phyloP scores from a whole-genome alignment of 208 protist species.

The Naegleria fowleri region DNA sequence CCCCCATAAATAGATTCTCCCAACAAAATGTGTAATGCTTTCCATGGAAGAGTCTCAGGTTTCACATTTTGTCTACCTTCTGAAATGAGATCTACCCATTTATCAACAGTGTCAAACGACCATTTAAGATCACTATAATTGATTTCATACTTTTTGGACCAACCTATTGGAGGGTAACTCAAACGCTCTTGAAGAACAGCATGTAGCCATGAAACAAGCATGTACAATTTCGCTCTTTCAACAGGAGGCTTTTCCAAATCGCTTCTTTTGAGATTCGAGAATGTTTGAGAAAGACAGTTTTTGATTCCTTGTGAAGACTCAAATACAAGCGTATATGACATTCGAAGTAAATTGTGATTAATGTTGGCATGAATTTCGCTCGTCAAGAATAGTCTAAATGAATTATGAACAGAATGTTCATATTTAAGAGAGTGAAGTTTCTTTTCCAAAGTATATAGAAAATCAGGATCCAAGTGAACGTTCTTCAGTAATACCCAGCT shows the following conservation, averaged over 20 bases:
- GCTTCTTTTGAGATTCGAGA: slow-evolving; percentile 42
- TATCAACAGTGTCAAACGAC: slow-evolving; percentile 78
- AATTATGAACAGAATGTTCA: slow-evolving; percentile 48
- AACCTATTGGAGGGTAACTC: slow-evolving; percentile 91
- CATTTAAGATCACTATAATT: slow-evolving; percentile 89
- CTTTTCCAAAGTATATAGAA: slow-evolving; percentile 88
- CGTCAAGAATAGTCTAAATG: slow-evolving; percentile 94
- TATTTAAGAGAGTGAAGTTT: slow-evolving; percentile 75
- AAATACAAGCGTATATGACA: slow-evolving; percentile 77
- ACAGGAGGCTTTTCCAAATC: slow-evolving; percentile 38
- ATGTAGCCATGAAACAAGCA: slow-evolving; percentile 93
- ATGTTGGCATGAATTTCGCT: slow-evolving; percentile 74
- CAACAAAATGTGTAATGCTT: slow-evolving; percentile 81
- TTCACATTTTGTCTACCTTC: slow-evolving; percentile 53
- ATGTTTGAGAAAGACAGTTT: slow-evolving; percentile 77
- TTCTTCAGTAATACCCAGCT: slow-evolving; percentile 97
- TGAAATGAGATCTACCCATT: slow-evolving; percentile 63
- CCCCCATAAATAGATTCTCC: slow-evolving; percentile 89
- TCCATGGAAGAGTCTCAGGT: slow-evolving; percentile 80
- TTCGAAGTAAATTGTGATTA: slow-evolving; percentile 64
- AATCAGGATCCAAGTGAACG: slow-evolving; percentile 89
- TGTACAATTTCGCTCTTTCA: slow-evolving; percentile 86
- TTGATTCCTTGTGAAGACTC: slow-evolving; percentile 91
- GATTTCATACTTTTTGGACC: slow-evolving; percentile 97
- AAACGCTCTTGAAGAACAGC: slow-evolving; percentile 90